These are phyloP conservation scores for Calonectria honghensis DNA, from an alignment of 2,329 filamentous ascomycete species.

Conservation along the genomic window DNA sequence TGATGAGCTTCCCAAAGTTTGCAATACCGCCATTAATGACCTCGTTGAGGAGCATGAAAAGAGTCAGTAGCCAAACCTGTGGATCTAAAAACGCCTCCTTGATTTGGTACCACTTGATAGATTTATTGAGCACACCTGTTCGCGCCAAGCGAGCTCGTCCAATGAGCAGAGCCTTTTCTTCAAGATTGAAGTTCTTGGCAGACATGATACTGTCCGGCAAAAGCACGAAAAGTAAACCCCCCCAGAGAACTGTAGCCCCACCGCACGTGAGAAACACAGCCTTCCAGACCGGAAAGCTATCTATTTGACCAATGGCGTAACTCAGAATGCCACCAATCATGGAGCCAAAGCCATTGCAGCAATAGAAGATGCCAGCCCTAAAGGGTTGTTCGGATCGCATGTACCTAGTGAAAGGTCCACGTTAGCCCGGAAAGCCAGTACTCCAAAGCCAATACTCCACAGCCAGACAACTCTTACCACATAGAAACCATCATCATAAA, in stretches of 20 bases:
- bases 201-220: slow-evolving; percentile 67
- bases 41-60: slow-evolving; percentile 74
- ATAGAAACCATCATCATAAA: slow-evolving; percentile 71
- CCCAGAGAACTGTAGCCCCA: slow-evolving; percentile 66
- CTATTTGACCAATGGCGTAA: slow-evolving; percentile 71
- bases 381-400: slow-evolving; percentile 65
- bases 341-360: slow-evolving; percentile 64
- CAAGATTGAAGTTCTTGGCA: slow-evolving; percentile 43
- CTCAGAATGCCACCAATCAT: slow-evolving; percentile 66
- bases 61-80: slow-evolving; percentile 69
- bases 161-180: slow-evolving; percentile 67
- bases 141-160: slow-evolving; percentile 73
- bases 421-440: background rate
- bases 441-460: no score
- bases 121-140: slow-evolving; percentile 66
- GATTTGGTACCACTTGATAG: slow-evolving; percentile 68
- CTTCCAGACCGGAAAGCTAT: slow-evolving; percentile 65
- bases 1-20: slow-evolving; percentile 71
- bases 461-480: slow-evolving; percentile 57
- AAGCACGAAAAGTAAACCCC: slow-evolving; percentile 62
- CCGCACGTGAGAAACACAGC: slow-evolving; percentile 72
- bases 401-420: slow-evolving; percentile 55
- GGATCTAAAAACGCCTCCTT: slow-evolving; percentile 68
- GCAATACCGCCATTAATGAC: slow-evolving; percentile 71
- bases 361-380: slow-evolving; percentile 61